Percentiles rank a stretch among this genome's conserved stretches.
Conservation (phyloP, 192 early-diverging fungal species). For the Jimgerdemannia flammicorona region DNA sequence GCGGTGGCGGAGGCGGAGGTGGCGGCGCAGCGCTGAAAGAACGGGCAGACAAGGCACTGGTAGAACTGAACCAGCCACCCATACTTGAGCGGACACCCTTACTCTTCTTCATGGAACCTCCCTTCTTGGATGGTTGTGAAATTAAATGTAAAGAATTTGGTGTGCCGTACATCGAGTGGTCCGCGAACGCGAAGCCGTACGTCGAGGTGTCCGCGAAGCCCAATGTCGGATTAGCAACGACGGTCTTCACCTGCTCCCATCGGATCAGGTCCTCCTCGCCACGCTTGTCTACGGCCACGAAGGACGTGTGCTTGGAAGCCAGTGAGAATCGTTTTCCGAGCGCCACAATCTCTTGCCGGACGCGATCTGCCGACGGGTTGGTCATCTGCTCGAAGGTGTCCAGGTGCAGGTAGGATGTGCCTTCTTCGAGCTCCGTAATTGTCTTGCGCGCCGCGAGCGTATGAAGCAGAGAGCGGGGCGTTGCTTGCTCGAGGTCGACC, state of each 20-base stretch:
- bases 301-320: neutral
- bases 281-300: neutral
- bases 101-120: too few species aligned
- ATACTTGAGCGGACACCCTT: too few species aligned
- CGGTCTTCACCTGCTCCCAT: neutral
- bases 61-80: too few species aligned
- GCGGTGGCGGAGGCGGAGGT: too few species aligned
- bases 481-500: slow-evolving; percentile 23
- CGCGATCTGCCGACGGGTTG: neutral
- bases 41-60: too few species aligned
- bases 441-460: slow-evolving; percentile 42
- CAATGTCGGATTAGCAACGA: neutral
- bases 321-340: neutral
- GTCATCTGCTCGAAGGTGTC: neutral
- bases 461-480: slow-evolving; percentile 24
- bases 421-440: slow-evolving; percentile 42
- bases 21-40: too few species aligned
- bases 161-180: too few species aligned
- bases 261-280: neutral
- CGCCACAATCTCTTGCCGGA: neutral
- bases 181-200: too few species aligned
- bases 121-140: too few species aligned
- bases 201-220: too few species aligned
- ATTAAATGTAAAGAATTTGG: too few species aligned
- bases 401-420: neutral